Base-by-base conservation (phyloP, 805 yeast species). In the Saccharomycopsis microspora region DNA sequence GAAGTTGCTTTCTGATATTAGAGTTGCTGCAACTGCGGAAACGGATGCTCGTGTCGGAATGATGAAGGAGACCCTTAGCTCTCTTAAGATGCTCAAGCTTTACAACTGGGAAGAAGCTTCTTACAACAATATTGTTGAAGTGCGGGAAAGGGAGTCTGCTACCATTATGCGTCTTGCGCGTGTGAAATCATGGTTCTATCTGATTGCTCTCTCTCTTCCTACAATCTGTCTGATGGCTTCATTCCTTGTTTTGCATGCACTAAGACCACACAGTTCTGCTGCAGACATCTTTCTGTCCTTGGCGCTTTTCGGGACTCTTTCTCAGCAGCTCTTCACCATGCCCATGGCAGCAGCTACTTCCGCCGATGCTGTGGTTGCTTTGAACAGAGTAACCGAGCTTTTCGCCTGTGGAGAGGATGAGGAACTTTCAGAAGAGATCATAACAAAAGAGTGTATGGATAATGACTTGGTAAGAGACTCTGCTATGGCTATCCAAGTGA, bases 21-120 rank as follows among this genome's bases (percentile, higher is more conserved):
- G 95, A 58, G 65, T 62, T 42, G 61, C 60, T 37, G 82, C 81
- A n/a, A 76, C 76, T 52, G 64, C 67, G 27, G 72, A 63, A 55
- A 84, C 88, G 19, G 93, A 85, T 63, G 57, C 64, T 29, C 72
- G 95, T 58, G 80, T 85, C 31, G 64, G 70, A 42, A 67, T 69
- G 54, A 72, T 80, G 59, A 76, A 80, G 57, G 88, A 81, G 59
- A 72, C 79, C 33, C 63, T 81, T 51, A 72, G 70, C 53, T 74
- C 77, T 57, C 72, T 81, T 64, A 80, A 76, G 56, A 72, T 82
- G 60, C 82, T 86, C 64, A 86, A 86, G 66, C 83, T 72, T 61
- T 86, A 86, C 60, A 82, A 90, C 1, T 86, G 95, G 95, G 95
- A 87, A 64, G 71, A 70, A 30, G 85, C 95, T 1, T 86, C 84